These are phyloP conservation scores for Rhynchospora pubera DNA, from an alignment of 176 grass and related monocot genomes.

Conservation along the genomic window DNA sequence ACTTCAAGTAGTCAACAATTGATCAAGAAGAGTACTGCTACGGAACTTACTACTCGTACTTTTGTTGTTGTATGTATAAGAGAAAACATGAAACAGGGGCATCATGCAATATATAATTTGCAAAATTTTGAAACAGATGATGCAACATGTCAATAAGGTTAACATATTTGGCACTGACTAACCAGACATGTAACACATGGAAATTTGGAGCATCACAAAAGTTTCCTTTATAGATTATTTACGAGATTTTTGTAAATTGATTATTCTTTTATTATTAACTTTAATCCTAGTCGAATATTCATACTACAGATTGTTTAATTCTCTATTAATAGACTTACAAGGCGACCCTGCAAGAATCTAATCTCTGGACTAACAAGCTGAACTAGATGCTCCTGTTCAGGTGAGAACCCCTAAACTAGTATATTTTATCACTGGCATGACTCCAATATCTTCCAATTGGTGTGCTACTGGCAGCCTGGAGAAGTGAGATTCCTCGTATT, in stretches of 20 bases:
- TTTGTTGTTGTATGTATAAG: too few relatives aligned
- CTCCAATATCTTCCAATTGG: too few relatives aligned
- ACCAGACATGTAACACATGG: background rate
- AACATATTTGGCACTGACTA: background rate
- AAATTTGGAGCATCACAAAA: background rate
- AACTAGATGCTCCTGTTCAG: background rate
- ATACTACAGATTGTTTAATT: too few relatives aligned
- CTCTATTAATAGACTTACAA: too few relatives aligned
- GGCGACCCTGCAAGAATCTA: background rate
- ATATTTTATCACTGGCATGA: too few relatives aligned
- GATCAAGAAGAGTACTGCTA: background rate
- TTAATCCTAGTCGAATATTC: background rate
- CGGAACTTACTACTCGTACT: background rate
- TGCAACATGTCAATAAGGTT: background rate
- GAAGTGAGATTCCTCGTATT: too few relatives aligned
- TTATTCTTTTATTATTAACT: background rate
- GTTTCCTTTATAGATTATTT: background rate
- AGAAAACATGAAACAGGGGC: background rate
- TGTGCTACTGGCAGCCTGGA: too few relatives aligned
- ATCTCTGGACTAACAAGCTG: background rate
- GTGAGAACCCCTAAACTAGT: too few relatives aligned
- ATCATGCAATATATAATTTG: too few relatives aligned
- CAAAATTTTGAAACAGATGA: background rate
- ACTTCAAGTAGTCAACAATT: background rate
- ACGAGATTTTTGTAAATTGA: background rate